Percentiles rank a stretch among this genome's conserved stretches.
Evolutionary conservation across 768 basidiomycete species (phyloP).

Genomic region (Naematelia encephala): DNA sequence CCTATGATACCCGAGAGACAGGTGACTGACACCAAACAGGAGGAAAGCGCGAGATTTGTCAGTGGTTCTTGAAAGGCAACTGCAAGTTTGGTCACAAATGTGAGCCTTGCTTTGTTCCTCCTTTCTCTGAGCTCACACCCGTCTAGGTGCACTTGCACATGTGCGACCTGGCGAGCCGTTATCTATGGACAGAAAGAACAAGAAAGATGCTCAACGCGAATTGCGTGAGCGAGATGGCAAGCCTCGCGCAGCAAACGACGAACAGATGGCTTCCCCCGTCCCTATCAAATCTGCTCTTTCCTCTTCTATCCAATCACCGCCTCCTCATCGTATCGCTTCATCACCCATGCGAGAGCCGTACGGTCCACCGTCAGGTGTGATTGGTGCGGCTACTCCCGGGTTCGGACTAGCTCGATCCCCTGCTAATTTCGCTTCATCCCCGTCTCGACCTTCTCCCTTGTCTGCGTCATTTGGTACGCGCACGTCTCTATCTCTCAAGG

Average conservation of each 20-base stretch:
- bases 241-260: constrained; percentile 44
- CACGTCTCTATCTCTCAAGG: constrained; percentile 43
- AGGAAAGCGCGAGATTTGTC: constrained; percentile 51
- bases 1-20: neutral
- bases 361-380: constrained; percentile 37
- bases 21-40: constrained; percentile 17
- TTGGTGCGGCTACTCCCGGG: constrained; percentile 30
- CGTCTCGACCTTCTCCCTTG: constrained; percentile 46
- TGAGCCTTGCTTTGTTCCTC: constrained; percentile 20
- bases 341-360: constrained; percentile 43
- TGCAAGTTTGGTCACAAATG: constrained; percentile 66
- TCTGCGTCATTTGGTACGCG: constrained; percentile 53
- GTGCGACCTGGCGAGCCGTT: constrained; percentile 89
- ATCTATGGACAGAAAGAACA: constrained; percentile 97
- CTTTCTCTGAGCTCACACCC: constrained; percentile 7
- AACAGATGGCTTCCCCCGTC: constrained; percentile 33
- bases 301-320: constrained; percentile 36
- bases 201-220: constrained; percentile 54
- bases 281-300: constrained; percentile 40
- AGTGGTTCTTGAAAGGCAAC: constrained; percentile 75
- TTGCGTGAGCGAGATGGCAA: constrained; percentile 22
- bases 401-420: constrained; percentile 26
- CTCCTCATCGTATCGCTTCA: constrained; percentile 26
- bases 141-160: constrained; percentile 84
- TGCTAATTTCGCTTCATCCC: constrained; percentile 35